Conservation (phyloP, 306 rosid genomes). For the Trichosanthes cucumerina region DNA sequence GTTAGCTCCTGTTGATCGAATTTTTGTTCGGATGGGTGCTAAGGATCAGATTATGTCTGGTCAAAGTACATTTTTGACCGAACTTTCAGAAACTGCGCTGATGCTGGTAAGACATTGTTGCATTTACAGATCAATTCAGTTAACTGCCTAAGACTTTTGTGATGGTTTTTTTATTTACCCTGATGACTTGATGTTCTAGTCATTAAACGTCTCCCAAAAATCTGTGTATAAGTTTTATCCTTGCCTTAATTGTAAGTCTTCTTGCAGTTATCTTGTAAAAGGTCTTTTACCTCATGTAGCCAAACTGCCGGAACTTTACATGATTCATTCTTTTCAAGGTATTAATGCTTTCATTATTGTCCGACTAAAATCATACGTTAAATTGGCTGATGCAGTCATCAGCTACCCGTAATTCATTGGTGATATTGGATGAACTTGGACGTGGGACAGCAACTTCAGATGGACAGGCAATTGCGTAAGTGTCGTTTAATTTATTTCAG, state of each 20-base stretch:
- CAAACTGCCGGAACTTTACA: background rate
- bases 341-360: background rate
- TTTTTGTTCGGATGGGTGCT: conserved; percentile 96
- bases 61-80: conserved; percentile 94
- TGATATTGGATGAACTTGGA: conserved; percentile 90
- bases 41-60: conserved; percentile 95
- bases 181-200: background rate
- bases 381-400: conserved; percentile 49
- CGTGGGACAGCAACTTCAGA: conserved; percentile 98
- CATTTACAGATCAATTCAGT: background rate
- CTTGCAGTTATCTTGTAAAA: background rate
- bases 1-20: conserved; percentile 74
- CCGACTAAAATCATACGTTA: conserved; percentile 6
- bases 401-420: conserved; percentile 74
- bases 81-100: conserved; percentile 87
- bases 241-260: background rate
- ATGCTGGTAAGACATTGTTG: conserved; percentile 56
- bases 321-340: background rate
- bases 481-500: conserved; percentile 7
- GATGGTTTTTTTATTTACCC: background rate
- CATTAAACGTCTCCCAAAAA: background rate
- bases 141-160: background rate
- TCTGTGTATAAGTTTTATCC: background rate
- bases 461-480: conserved; percentile 99
- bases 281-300: background rate